Evolutionary conservation across 1,139 yeast species (phyloP), one percentile per base, ranked within the genome.

Genomic region (Meyerozyma athensensis): DNA sequence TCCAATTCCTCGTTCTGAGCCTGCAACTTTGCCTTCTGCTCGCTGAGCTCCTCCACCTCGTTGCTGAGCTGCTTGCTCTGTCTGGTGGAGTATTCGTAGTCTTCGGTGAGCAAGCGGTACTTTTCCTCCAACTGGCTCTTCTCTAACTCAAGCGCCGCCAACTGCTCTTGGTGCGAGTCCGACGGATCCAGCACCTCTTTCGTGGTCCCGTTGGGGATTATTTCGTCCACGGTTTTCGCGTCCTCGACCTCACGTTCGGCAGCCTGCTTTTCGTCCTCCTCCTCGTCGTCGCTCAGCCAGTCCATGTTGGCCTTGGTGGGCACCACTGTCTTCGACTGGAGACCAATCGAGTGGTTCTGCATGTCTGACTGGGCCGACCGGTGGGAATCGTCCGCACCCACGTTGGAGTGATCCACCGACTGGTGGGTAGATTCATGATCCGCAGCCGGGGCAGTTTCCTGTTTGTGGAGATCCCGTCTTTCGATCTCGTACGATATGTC

Each of bases 401-500:
- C 19, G 10, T 28, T 16, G 9, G 32, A 28, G 13, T 28, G 32
- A 20, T 12, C 32, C 8, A 28, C 20, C n/a, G 32, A 28, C 10
- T 14, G 32, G 6, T 16, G 19, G 16, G 16, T 20, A 9, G 5
- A 4, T 9, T 28, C 32, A 7, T 26, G 8, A 14, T 26, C 18
- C 18, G 19, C 19, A 14, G 18, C 33, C 10, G 19, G 19, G 31
- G 32, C 24, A 8, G 10, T 23, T 13, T 26, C 32, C 14, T 21
- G 23, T 9, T 55, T 48, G 44, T 75, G 77, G 38, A 79, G 75
- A 17, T 74, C 73, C 51, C 98, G 71, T 52, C 96, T 75, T 53
- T 84, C 89, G 36, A 90, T 85, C 59, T 94, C 99, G 56, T 68
- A 86, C 35, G 85, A 68, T 34, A 92, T 90, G 59, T 94, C 99